Conservation (phyloP, 371 early-diverging fungal species). For the Fennellomyces sp. region DNA sequence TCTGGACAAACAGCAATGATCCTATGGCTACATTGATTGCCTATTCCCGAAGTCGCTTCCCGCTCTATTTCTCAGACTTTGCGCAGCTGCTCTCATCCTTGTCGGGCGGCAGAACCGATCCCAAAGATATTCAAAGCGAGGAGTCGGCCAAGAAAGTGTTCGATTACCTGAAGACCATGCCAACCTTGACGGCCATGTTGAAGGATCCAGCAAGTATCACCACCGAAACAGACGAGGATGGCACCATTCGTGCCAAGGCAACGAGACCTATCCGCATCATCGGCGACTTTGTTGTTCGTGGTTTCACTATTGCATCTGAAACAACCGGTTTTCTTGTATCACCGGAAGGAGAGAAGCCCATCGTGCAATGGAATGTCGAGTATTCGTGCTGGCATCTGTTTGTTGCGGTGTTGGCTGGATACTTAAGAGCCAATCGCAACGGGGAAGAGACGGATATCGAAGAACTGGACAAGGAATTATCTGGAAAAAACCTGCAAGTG, state of each 20-base stretch:
- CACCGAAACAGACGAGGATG: constrained; percentile 5
- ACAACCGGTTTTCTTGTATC: constrained; percentile 24
- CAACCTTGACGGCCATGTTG: constrained; percentile 27
- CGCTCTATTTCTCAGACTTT: constrained; percentile 29
- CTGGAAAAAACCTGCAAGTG: constrained; percentile 20
- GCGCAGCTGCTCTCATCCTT: constrained; percentile 30
- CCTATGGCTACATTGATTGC: constrained; percentile 18
- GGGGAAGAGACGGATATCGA: constrained; percentile 12
- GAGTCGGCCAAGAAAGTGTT: constrained; percentile 30
- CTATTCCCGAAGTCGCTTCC: constrained; percentile 34
- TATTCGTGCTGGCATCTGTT: constrained; percentile 47
- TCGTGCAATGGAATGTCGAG: constrained; percentile 23
- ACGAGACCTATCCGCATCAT: constrained; percentile 22
- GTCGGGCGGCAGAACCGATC: background rate
- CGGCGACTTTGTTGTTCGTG: constrained; percentile 3
- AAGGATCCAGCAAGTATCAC: constrained; percentile 11
- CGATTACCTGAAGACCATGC: constrained; percentile 21
- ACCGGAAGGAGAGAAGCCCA: constrained; percentile 7
- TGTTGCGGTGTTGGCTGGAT: constrained; percentile 21
- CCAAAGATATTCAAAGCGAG: background rate
- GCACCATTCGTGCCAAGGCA: constrained; percentile 1
- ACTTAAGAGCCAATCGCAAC: constrained; percentile 1
- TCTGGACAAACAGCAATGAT: constrained; percentile 35
- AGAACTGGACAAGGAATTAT: constrained; percentile 18
- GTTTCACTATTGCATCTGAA: constrained; percentile 22